Evolutionary conservation across 371 early-diverging fungal genomes (phyloP).

Genomic region (Apophysomyces trapeziformis): DNA sequence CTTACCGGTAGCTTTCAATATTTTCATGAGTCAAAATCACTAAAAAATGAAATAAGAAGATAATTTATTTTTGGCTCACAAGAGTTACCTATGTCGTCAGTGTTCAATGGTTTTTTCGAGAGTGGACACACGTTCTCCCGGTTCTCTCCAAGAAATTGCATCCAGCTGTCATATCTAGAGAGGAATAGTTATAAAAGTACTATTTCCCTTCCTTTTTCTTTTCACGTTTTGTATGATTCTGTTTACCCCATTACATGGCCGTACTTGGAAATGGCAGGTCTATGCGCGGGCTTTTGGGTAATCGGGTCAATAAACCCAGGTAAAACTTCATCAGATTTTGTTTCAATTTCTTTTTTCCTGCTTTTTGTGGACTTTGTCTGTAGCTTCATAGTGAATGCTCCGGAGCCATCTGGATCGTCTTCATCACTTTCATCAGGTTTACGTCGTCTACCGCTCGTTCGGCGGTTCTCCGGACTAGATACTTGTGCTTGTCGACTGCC

Average conservation of each 20-base stretch:
- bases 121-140: conserved; percentile 89
- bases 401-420: conserved; percentile 13
- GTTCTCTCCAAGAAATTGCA: conserved; percentile 84
- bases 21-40: conserved; percentile 39
- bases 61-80: background rate
- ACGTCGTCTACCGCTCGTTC: background rate
- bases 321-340: conserved; percentile 31
- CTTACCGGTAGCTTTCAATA: conserved; percentile 32
- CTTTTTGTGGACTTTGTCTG: background rate
- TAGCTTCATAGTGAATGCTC: conserved; percentile 17
- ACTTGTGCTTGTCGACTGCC: conserved; percentile 6
- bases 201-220: background rate
- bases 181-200: background rate
- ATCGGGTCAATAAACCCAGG: conserved; percentile 95
- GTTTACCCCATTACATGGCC: conserved; percentile 92
- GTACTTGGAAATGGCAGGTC: conserved; percentile 94
- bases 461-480: background rate
- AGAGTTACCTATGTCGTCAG: conserved; percentile 75
- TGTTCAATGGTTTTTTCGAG: conserved; percentile 90
- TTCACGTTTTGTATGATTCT: background rate
- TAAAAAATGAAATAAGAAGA: conserved; percentile 8
- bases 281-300: conserved; percentile 86
- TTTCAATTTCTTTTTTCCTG: conserved; percentile 7
- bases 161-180: conserved; percentile 86
- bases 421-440: background rate